Evolutionary conservation across 1,139 yeast species (phyloP).

Genomic region (Scheffersomyces parashehatae): DNA sequence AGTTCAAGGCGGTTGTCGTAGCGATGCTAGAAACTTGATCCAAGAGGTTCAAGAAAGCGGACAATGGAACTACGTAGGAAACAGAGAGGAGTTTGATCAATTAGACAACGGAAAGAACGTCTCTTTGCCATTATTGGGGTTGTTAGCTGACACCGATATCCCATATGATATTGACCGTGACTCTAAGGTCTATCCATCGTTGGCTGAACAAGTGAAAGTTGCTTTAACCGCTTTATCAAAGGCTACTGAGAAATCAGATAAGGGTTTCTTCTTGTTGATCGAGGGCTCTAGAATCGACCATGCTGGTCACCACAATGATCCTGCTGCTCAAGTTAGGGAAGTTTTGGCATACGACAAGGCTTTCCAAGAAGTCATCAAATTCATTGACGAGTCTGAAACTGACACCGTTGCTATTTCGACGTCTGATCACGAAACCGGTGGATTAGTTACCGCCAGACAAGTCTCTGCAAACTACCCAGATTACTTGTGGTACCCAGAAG

Average conservation of each 20-base stretch:
- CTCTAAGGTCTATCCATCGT: conserved; percentile 20
- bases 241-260: conserved; percentile 24
- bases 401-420: conserved; percentile 28
- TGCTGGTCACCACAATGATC: conserved; percentile 31
- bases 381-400: conserved; percentile 21
- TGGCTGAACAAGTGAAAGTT: conserved; percentile 25
- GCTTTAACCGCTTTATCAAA: conserved; percentile 25
- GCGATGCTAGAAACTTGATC: conserved; percentile 25
- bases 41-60: conserved; percentile 18
- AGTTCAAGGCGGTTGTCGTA: conserved; percentile 21
- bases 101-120: conserved; percentile 23
- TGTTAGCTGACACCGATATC: conserved; percentile 25
- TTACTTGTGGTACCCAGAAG: conserved; percentile 27
- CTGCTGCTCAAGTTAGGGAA: conserved; percentile 42
- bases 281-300: conserved; percentile 31
- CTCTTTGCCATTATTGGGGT: conserved; percentile 25
- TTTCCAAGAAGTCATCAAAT: conserved; percentile 22
- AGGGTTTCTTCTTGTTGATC: conserved; percentile 27
- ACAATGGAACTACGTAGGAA: conserved; percentile 25
- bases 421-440: conserved; percentile 32
- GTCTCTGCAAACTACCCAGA: conserved; percentile 40
- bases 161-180: conserved; percentile 29
- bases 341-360: conserved; percentile 40
- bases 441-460: conserved; percentile 65
- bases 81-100: conserved; percentile 18